These are phyloP conservation scores for Knoxdaviesia capensis DNA, from an alignment of 2,329 filamentous ascomycete species.

Conservation along the genomic window DNA sequence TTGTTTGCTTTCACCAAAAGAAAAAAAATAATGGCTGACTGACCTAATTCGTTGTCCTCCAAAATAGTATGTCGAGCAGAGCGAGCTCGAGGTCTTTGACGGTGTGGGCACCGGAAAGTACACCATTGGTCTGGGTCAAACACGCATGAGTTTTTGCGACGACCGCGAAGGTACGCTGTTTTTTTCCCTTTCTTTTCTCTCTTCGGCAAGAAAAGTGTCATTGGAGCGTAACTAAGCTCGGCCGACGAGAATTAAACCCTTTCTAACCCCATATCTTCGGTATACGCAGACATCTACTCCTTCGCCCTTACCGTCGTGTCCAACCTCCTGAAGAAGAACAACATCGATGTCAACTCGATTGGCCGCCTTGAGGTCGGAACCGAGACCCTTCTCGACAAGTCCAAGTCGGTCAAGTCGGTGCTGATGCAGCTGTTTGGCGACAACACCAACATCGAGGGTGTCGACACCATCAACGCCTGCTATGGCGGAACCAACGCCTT, in stretches of 20 bases:
- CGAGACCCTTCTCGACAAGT: slow-evolving; percentile 74
- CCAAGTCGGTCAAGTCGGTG: slow-evolving; percentile 77
- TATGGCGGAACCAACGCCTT: slow-evolving; percentile 73
- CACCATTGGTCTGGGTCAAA: slow-evolving; percentile 80
- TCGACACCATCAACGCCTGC: slow-evolving; percentile 71
- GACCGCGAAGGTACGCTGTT: slow-evolving; percentile 55
- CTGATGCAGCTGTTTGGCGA: slow-evolving; percentile 73
- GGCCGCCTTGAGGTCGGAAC: slow-evolving; percentile 72
- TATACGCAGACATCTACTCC: slow-evolving; percentile 59
- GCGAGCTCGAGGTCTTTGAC: slow-evolving; percentile 71
- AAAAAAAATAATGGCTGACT: not conserved
- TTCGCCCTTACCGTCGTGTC: slow-evolving; percentile 60
- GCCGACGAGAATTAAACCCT: slow-evolving; percentile 1
- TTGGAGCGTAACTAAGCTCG: not conserved
- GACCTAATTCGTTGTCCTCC: not conserved
- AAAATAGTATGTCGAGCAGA: slow-evolving; percentile 60
- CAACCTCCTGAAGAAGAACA: slow-evolving; percentile 65
- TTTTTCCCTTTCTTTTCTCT: slow-evolving; percentile 3
- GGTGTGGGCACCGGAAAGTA: slow-evolving; percentile 68
- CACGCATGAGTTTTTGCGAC: slow-evolving; percentile 83
- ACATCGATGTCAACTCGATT: slow-evolving; percentile 57
- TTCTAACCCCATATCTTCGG: slow-evolving; percentile 6
- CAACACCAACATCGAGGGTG: slow-evolving; percentile 68
- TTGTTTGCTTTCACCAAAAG: not conserved
- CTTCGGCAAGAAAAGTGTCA: not conserved